Evolutionary conservation across 2,329 filamentous ascomycete genomes (phyloP), one percentile per base, ranked within the genome.

Genomic region (Botrytis tulipae): DNA sequence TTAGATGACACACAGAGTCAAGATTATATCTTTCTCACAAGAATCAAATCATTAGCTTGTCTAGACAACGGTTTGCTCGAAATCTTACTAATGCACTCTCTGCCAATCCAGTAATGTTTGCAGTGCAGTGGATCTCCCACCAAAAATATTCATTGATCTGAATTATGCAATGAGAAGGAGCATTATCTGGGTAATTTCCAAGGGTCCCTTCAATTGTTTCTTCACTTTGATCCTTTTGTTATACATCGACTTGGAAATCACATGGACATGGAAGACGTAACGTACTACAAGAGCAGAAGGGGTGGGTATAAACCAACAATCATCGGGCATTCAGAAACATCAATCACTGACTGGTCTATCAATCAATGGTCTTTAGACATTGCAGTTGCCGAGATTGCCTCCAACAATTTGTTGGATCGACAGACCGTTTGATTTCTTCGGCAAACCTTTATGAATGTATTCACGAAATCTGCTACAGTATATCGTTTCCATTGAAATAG

Each of bases 111-210:
- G 22, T 12, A 16, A 25, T 61, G 35, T 40, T 16, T n/a, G 22
- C 32, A 32, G 32, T 32, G 32, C 32, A 32, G 42, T 65, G 62
- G 40, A 65, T 65, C 62, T 46, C 29, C 42, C 25, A 65, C 62
- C 20, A 35, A 46, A 35, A 48, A 14, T 68, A n/a, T 54, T 35
- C 20, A 3, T 68, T 40, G 37, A 48, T 48, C 65, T 54, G 35
- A 54, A 54, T 40, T 40, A 54, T 68, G 65, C 65, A 54, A 29
- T n/a, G 44, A 54, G 46, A 54, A 44, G 42, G 65, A 68, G 62
- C 42, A 46, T 46, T 25, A 7, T 12, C 16, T 25, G 20, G 35
- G 32, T 1, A 51, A 14, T n/a, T 25, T 61, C 32, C 6, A n/a
- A n/a, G n/a, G n/a, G n/a, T n/a, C n/a, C n/a, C 20, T 61, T 25